Evolutionary conservation across 768 basidiomycete species (phyloP), one percentile per base, ranked within the genome.

Genomic region (Termitomyces sp.): DNA sequence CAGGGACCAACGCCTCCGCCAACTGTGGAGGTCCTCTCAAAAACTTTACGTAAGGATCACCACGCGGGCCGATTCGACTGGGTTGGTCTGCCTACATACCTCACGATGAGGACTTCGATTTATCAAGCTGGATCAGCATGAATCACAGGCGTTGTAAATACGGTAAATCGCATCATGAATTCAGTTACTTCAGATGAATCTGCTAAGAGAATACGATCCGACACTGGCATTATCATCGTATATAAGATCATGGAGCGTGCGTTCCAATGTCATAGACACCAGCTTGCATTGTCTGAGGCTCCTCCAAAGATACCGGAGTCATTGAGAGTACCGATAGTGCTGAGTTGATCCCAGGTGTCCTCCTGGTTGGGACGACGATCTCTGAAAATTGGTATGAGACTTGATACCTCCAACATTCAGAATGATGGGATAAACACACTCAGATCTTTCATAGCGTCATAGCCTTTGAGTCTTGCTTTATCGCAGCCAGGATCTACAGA

Each of bases 401-500:
- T 40, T n/a, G 38, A n/a, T 5, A 40, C 21, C 26, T 50, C 23
- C 11, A 28, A 12, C 4, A 28, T 51, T 41, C 3, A 0, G 23
- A n/a, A 19, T 21, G n/a, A 38, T 23, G 14, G 30, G 41, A 23
- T 40, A 17, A 40, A 54, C 61, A 41, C 21, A 62, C 61, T 57
- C 10, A 57, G 9, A 7, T 53, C 51, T 50, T 62, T 62, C 58
- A 62, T 59, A 9, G 5, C 46, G 49, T 62, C 61, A 45, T 62
- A 62, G n/a, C 61, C 61, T 44, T 50, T 55, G 10, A 62, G 46
- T 47, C 61, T 56, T 5, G 50, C 43, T 52, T 62, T 62, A 37
- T 89, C 85, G 50, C 83, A 79, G 2, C 86, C 91, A n/a, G 79
- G 83, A 30, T 84, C 78, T 2, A 80, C 80, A 65, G 98, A 98